Evolutionary conservation across 495 filamentous ascomycete genomes (phyloP).

Genomic region (Pseudoneurospora amorphoporcata): DNA sequence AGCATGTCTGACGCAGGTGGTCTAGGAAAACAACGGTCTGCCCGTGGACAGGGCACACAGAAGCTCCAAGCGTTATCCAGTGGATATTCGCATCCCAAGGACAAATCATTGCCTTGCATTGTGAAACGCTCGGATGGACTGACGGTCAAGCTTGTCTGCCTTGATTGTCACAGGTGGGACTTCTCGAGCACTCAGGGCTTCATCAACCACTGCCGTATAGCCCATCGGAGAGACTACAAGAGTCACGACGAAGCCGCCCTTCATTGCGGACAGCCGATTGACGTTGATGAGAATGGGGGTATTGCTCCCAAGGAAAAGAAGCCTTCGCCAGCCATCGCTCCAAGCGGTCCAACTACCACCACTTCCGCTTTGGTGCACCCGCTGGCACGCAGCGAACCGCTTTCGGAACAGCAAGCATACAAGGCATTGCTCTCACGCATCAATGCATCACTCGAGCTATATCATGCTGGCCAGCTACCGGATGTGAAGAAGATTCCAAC

Average conservation of each 20-base stretch:
- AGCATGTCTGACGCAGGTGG: slow-evolving; percentile 49
- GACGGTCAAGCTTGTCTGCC: slow-evolving; percentile 70
- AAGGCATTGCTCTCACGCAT: slow-evolving; percentile 38
- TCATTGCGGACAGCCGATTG: slow-evolving; percentile 72
- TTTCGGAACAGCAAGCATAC: slow-evolving; percentile 45
- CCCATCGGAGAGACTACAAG: slow-evolving; percentile 79
- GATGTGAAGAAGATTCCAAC: slow-evolving; percentile 33
- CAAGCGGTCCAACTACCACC: slow-evolving; percentile 4
- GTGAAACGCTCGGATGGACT: slow-evolving; percentile 44
- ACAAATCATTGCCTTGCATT: slow-evolving; percentile 45
- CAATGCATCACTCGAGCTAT: slow-evolving; percentile 35
- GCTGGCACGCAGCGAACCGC: slow-evolving; percentile 47
- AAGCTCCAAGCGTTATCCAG: slow-evolving; percentile 64
- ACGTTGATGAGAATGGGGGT: slow-evolving; percentile 51
- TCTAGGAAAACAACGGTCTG: slow-evolving; percentile 49
- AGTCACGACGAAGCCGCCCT: slow-evolving; percentile 93
- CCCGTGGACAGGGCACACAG: slow-evolving; percentile 45
- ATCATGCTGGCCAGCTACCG: slow-evolving; percentile 34
- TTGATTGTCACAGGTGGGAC: slow-evolving; percentile 77
- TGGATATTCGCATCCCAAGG: slow-evolving; percentile 60
- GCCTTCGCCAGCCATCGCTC: slow-evolving; percentile 12
- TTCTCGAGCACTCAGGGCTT: slow-evolving; percentile 95
- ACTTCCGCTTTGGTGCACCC: slow-evolving; percentile 57
- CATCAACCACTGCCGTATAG: slow-evolving; percentile 96
- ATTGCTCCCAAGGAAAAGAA: slow-evolving; percentile 45